A percentile compares a stretch with the other conserved stretches of the same genome.
phyloP scores from a whole-genome alignment of 768 basidiomycete genomes.

The Stropharia rugosoannulata region DNA sequence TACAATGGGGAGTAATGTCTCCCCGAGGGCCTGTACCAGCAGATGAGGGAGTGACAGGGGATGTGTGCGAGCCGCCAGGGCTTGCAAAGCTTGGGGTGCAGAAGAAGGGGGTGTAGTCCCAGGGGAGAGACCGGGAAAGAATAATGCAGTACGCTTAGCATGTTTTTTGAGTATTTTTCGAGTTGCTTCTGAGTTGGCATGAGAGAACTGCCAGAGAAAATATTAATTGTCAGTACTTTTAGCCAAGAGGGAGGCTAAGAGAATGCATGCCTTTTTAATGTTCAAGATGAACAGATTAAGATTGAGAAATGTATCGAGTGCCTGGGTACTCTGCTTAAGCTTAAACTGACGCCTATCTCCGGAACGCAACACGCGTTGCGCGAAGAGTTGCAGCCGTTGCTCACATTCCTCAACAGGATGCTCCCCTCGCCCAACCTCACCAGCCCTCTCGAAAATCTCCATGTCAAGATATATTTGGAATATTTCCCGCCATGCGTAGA shows the following conservation, averaged over 20 bases:
- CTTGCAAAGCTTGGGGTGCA: conserved; percentile 14
- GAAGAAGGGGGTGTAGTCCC: conserved; percentile 14
- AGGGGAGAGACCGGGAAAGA: conserved; percentile 43
- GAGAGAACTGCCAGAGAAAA: conserved; percentile 55
- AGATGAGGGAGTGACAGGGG: conserved; percentile 32
- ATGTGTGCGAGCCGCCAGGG: conserved; percentile 14
- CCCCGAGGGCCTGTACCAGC: conserved; percentile 80
- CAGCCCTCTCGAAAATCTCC: conserved; percentile 78
- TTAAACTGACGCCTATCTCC: conserved; percentile 56
- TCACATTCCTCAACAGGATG: conserved; percentile 70
- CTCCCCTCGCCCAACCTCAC: conserved; percentile 68
- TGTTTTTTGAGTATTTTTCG: conserved; percentile 96
- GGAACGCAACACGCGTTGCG: conserved; percentile 51
- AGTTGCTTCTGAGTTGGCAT: conserved; percentile 84
- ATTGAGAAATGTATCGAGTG: conserved; percentile 68
- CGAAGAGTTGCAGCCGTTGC: conserved; percentile 60
- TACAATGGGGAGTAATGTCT: conserved; percentile 77
- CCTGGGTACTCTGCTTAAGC: conserved; percentile 52
- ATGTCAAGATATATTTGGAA: conserved; percentile 85
- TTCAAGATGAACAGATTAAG: conserved; percentile 80
- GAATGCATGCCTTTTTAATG: conserved; percentile 26
- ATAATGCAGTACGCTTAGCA: conserved; percentile 83
- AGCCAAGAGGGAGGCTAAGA: not conserved
- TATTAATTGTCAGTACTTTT: not conserved
- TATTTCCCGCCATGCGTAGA: conserved; percentile 89